Evolutionary conservation across 306 rosid species (phyloP).

Genomic region (Prunus davidiana): DNA sequence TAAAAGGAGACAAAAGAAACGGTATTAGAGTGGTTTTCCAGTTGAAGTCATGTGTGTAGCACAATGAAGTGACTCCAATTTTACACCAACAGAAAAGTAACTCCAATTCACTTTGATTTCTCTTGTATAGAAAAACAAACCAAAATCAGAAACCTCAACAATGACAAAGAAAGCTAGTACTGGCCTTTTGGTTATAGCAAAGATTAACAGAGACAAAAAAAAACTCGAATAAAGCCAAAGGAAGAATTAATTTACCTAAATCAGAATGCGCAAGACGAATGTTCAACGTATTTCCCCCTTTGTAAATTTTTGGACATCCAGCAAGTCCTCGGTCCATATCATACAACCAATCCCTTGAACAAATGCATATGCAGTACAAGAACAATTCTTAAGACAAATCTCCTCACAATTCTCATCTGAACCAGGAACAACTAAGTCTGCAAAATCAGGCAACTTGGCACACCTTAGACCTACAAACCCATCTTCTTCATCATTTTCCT

Average conservation of each 20-base stretch:
- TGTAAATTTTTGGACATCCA: constrained; percentile 45
- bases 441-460: constrained; percentile 76
- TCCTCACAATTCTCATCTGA: constrained; percentile 28
- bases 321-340: constrained; percentile 50
- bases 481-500: constrained; percentile 40
- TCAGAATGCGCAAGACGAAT: constrained; percentile 62
- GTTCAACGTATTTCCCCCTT: constrained; percentile 41
- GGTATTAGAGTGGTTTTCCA: neutral
- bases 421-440: neutral
- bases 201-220: neutral
- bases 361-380: constrained; percentile 60
- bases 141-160: constrained; percentile 1
- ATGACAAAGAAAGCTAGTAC: neutral
- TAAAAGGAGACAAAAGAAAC: constrained; percentile 8
- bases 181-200: neutral
- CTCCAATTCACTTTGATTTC: neutral
- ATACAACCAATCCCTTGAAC: constrained; percentile 68
- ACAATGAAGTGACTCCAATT: neutral
- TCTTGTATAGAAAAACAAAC: neutral
- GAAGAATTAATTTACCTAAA: constrained; percentile 28
- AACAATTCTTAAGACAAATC: constrained; percentile 33
- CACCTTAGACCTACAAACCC: constrained; percentile 33
- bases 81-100: neutral
- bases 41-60: neutral
- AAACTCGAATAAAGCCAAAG: neutral